Conservation (phyloP, 768 basidiomycete species). For the Aureoboletus auriporus region DNA sequence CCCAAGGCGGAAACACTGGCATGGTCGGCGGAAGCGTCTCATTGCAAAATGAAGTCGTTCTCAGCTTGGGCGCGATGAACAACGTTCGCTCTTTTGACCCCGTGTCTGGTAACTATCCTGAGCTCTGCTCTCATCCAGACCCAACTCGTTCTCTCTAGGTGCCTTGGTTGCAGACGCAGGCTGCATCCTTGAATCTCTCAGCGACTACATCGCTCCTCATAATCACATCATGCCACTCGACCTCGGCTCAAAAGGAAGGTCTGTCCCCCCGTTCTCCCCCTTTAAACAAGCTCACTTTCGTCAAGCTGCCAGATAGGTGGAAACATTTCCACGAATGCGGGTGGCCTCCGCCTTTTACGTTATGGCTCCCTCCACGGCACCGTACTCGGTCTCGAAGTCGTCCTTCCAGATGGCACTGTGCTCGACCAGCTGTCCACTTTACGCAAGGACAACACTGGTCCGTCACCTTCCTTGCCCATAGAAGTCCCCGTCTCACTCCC, state of each 20-base stretch:
- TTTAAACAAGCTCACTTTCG: constrained; percentile 1
- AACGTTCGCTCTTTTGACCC: constrained; percentile 79
- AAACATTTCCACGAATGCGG: constrained; percentile 95
- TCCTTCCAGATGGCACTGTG: constrained; percentile 89
- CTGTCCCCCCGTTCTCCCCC: constrained; percentile 10
- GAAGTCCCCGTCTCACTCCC: neutral
- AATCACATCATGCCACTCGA: constrained; percentile 97
- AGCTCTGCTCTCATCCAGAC: constrained; percentile 2
- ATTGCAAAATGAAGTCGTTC: constrained; percentile 78
- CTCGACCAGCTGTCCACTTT: constrained; percentile 85
- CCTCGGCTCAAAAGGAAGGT: constrained; percentile 95
- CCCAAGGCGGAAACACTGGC: constrained; percentile 98
- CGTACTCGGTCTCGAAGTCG: constrained; percentile 93
- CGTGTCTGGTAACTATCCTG: constrained; percentile 57
- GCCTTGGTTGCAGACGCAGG: constrained; percentile 92
- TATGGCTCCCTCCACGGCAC: constrained; percentile 95
- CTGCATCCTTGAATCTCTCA: constrained; percentile 84
- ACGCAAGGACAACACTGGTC: constrained; percentile 96
- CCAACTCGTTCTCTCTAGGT: constrained; percentile 43
- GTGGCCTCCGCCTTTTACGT: constrained; percentile 88
- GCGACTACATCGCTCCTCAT: constrained; percentile 80
- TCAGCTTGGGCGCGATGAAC: constrained; percentile 81
- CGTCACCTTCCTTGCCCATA: constrained; percentile 14
- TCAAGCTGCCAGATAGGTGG: constrained; percentile 94
- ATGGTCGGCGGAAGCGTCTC: constrained; percentile 96